Percentiles rank a stretch among this genome's conserved stretches.
These are phyloP conservation scores for Pelargonium australe DNA, from an alignment of 441 rosid genomes.

Conservation along the genomic window DNA sequence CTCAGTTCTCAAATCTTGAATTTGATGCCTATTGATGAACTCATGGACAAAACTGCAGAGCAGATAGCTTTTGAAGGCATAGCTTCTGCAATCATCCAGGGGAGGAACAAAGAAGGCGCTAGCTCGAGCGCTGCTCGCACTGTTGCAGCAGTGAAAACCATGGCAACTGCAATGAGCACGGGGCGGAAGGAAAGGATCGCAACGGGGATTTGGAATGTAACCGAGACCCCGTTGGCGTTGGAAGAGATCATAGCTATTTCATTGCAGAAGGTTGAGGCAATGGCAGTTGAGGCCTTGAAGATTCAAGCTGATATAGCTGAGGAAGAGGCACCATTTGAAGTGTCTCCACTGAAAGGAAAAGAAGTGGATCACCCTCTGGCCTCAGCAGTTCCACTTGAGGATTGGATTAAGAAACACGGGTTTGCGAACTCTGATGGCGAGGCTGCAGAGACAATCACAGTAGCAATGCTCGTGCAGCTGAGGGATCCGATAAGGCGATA, in stretches of 20 bases:
- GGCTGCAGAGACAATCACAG: slow-evolving; percentile 32
- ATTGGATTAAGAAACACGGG: slow-evolving; percentile 42
- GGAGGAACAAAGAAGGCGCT: slow-evolving; percentile 80
- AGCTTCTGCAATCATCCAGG: slow-evolving; percentile 85
- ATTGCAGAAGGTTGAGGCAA: slow-evolving; percentile 69
- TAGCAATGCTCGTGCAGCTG: slow-evolving; percentile 54
- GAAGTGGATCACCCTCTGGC: slow-evolving; percentile 40
- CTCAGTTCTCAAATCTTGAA: slow-evolving; percentile 50
- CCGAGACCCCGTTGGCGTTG: slow-evolving; percentile 45
- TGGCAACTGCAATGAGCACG: slow-evolving; percentile 51
- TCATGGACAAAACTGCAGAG: slow-evolving; percentile 81
- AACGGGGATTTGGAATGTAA: slow-evolving; percentile 74
- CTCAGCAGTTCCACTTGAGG: slow-evolving; percentile 55
- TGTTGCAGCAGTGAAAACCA: slow-evolving; percentile 61
- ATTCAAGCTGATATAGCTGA: slow-evolving; percentile 77
- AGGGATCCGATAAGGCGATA: slow-evolving; percentile 79
- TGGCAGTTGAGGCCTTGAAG: slow-evolving; percentile 71
- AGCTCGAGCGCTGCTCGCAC: slow-evolving; percentile 85
- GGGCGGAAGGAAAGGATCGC: slow-evolving; percentile 78
- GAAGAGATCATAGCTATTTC: slow-evolving; percentile 71
- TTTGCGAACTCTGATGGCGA: slow-evolving; percentile 19
- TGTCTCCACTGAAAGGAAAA: slow-evolving; percentile 39
- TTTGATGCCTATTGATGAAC: slow-evolving; percentile 68
- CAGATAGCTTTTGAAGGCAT: slow-evolving; percentile 95
- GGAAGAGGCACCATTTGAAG: slow-evolving; percentile 69